These are phyloP conservation scores for Helotiales sp. DNA, from an alignment of 2,329 filamentous ascomycete genomes.

Conservation along the genomic window DNA sequence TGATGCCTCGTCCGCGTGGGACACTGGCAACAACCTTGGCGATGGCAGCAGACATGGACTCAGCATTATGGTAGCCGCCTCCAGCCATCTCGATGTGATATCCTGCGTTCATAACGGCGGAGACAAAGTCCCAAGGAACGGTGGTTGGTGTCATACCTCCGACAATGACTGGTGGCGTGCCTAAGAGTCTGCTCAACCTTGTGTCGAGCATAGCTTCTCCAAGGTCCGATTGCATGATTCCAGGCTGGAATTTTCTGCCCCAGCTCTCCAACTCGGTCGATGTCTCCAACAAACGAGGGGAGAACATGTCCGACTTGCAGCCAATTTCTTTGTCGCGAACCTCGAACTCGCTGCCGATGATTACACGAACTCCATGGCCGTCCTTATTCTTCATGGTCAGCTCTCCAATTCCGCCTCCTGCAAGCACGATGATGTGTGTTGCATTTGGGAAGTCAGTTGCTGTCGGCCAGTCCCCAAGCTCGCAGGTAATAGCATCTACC, in stretches of 20 bases:
- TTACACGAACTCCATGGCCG: constrained; percentile 33
- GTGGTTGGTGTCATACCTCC: constrained; percentile 90
- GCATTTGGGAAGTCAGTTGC: constrained; percentile 28
- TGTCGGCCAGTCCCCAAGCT: constrained; percentile 32
- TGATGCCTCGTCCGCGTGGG: constrained; percentile 81
- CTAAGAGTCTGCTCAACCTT: constrained; percentile 84
- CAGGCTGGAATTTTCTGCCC: constrained; percentile 38
- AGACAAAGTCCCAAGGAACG: constrained; percentile 84
- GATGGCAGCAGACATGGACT: constrained; percentile 76
- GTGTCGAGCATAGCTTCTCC: constrained; percentile 46
- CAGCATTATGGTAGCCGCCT: constrained; percentile 81
- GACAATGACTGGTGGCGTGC: constrained; percentile 80
- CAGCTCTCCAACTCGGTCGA: constrained; percentile 50
- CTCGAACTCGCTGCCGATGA: neutral
- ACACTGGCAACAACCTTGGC: constrained; percentile 78
- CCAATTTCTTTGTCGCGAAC: constrained; percentile 54
- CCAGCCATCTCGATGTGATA: constrained; percentile 87
- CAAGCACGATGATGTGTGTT: constrained; percentile 39
- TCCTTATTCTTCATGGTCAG: constrained; percentile 33
- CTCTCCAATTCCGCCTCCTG: constrained; percentile 35
- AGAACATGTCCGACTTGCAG: neutral
- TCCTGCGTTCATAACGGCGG: constrained; percentile 90
- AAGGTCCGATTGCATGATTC: neutral
- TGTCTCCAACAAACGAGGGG: neutral
- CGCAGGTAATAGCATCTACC: constrained; percentile 30